Percentiles rank a stretch among this genome's conserved stretches.
phyloP scores from a whole-genome alignment of 1,139 yeast species.

The Casaregolazyma suthepensis region DNA sequence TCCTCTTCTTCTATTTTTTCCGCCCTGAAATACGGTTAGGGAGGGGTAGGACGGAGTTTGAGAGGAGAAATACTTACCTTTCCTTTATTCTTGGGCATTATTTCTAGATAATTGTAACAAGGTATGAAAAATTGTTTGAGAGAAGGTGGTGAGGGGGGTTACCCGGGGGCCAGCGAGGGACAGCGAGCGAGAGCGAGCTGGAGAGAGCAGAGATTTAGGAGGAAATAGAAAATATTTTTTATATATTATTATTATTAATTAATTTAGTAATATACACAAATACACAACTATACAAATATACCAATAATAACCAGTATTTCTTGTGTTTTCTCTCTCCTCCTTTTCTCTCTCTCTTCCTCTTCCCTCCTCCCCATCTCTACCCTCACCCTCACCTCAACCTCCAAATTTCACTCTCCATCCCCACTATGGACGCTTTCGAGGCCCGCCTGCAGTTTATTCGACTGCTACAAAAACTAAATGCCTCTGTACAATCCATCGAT shows the following conservation, averaged over 20 bases:
- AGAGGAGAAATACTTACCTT: constrained; percentile 30
- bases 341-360: not conserved
- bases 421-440: constrained; percentile 70
- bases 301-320: too few relatives aligned
- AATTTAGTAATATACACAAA: too few relatives aligned
- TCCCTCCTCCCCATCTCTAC: too few relatives aligned
- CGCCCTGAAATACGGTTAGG: constrained; percentile 23
- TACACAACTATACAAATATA: too few relatives aligned
- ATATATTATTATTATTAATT: too few relatives aligned
- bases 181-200: not conserved
- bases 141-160: not conserved
- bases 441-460: constrained; percentile 65
- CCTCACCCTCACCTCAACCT: not conserved
- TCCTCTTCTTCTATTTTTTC: constrained; percentile 95
- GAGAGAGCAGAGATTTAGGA: too few relatives aligned
- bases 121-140: constrained; percentile 1
- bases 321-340: not conserved
- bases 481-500: constrained; percentile 52
- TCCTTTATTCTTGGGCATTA: constrained; percentile 53
- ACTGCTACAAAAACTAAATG: constrained; percentile 53
- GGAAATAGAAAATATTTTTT: not conserved
- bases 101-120: constrained; percentile 11
- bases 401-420: not conserved
- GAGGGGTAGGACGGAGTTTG: not conserved
- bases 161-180: not conserved